Evolutionary conservation across 129 eudicot genomes (phyloP).

Genomic region (Ambrosia trifida): DNA sequence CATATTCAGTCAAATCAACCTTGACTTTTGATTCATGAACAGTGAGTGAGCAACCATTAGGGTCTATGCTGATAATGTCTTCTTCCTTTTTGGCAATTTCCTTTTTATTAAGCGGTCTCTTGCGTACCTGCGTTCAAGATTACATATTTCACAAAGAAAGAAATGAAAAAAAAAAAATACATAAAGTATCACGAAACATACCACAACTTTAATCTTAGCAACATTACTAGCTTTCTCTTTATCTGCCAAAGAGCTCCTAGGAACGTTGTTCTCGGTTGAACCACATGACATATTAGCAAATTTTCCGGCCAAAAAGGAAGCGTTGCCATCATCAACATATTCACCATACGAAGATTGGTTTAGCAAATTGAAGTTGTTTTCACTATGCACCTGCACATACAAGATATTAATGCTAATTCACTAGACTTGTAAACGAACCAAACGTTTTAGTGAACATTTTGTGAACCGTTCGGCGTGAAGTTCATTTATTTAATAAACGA

Average conservation of each 20-base stretch:
- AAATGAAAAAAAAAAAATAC: background rate
- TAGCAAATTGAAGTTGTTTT: slow-evolving; percentile 45
- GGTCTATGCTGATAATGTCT: slow-evolving; percentile 57
- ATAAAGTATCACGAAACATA: slow-evolving; percentile 24
- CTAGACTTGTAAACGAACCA: too few species aligned
- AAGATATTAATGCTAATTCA: slow-evolving; percentile 1
- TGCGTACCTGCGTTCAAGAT: slow-evolving; percentile 50
- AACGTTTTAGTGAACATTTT: too few species aligned
- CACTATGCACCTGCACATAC: slow-evolving; percentile 53
- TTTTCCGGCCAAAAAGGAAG: slow-evolving; percentile 45
- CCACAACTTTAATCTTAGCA: slow-evolving; percentile 98
- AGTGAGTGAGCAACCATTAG: slow-evolving; percentile 43
- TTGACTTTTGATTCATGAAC: slow-evolving; percentile 73
- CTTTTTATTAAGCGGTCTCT: slow-evolving; percentile 74
- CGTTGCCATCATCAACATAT: slow-evolving; percentile 56
- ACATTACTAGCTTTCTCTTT: slow-evolving; percentile 73
- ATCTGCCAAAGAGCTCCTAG: slow-evolving; percentile 55
- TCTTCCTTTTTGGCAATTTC: slow-evolving; percentile 60
- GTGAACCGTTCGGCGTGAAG: too few species aligned
- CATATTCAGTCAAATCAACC: slow-evolving; percentile 78
- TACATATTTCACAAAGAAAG: background rate
- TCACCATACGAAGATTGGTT: slow-evolving; percentile 47
- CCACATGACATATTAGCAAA: slow-evolving; percentile 55
- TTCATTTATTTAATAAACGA: too few species aligned
- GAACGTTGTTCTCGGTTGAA: slow-evolving; percentile 52